Evolutionary conservation across 2,329 filamentous ascomycete species (phyloP).

Genomic region (Xylaria sp.): DNA sequence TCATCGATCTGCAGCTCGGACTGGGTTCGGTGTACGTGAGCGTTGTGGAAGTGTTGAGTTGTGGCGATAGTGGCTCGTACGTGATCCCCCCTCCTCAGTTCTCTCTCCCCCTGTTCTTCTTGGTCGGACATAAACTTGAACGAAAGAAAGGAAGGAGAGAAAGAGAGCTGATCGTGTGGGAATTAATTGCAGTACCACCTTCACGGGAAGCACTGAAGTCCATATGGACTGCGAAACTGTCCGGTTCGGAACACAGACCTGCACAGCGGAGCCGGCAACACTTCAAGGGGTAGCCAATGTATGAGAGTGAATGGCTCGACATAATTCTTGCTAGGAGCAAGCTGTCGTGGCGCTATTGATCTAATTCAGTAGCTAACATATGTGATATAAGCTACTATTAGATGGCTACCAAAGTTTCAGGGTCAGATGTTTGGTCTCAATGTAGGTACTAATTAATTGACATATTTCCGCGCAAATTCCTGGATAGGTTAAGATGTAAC

Average conservation of each 20-base stretch:
- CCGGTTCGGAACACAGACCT: conserved; percentile 24
- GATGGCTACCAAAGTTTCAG: too few relatives aligned
- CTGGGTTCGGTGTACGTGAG: conserved; percentile 27
- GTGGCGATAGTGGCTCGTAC: conserved; percentile 30
- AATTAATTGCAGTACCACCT: conserved; percentile 25
- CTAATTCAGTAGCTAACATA: too few relatives aligned
- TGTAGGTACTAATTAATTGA: too few relatives aligned
- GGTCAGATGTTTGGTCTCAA: too few relatives aligned
- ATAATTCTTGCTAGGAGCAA: too few relatives aligned
- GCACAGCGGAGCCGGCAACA: conserved; percentile 22
- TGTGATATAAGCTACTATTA: too few relatives aligned
- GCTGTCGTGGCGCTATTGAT: too few relatives aligned
- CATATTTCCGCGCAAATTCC: too few relatives aligned
- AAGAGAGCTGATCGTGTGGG: conserved; percentile 1
- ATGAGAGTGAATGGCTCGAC: background rate
- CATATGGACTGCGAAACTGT: conserved; percentile 21
- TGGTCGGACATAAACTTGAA: too few relatives aligned
- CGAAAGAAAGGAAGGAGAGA: background rate
- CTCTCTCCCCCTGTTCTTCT: background rate
- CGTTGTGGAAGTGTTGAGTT: conserved; percentile 25
- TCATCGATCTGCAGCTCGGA: conserved; percentile 34
- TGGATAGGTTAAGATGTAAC: too few relatives aligned
- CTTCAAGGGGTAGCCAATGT: conserved; percentile 15
- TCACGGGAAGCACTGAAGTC: conserved; percentile 26
- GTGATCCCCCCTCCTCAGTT: background rate